Evolutionary conservation across 179 eudicot genomes (phyloP), one percentile per base, ranked within the genome.

Genomic region (Spergularia azorica): DNA sequence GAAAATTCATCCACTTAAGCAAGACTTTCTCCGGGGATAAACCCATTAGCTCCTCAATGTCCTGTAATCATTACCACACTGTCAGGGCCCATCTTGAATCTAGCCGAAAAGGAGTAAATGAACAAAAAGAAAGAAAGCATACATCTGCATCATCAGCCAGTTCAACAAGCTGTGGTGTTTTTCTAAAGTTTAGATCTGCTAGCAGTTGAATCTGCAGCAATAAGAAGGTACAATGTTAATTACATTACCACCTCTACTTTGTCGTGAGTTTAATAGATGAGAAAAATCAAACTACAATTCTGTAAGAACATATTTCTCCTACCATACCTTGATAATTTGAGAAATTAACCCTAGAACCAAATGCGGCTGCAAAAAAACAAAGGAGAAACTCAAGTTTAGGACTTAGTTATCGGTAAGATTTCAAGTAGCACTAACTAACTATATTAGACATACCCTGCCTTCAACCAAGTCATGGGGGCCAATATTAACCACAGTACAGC

Each of bases 151-250:
- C 97, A 67, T 92, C 91, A 21, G 89, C 97, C 82, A 92, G 74
- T 84, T 92, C 97, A 77, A 92, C 81, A n/a, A 92, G 91, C 76
- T 92, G 97, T 3, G 97, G 94, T 63, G 94, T 88, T 90, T 90
- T 92, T 87, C 85, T 88, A 65, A 92, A 87, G 78, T 92, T 92
- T 75, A 92, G 89, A 80, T 92, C 97, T 50, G 97, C 94, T 78
- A 92, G 77, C 60, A 92, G 87, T 88, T 92, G 97, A 73, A 92
- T 92, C 97, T 92, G 88, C 63, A 82, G 10, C 32, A 51, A 6
- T 48, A 41, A 10, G 67, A 38, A 63, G 57, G 36, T 48, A 46
- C 8, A 3, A 70, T 13, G 74, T 63, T 63, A 67, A 59, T 10
- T 62, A 59, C 41, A 15, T 15, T 2, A 69, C 61, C 61, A 59